Evolutionary conservation across 78 protist genomes (phyloP).

Genomic region (Dictyostelium brefeldianum): DNA sequence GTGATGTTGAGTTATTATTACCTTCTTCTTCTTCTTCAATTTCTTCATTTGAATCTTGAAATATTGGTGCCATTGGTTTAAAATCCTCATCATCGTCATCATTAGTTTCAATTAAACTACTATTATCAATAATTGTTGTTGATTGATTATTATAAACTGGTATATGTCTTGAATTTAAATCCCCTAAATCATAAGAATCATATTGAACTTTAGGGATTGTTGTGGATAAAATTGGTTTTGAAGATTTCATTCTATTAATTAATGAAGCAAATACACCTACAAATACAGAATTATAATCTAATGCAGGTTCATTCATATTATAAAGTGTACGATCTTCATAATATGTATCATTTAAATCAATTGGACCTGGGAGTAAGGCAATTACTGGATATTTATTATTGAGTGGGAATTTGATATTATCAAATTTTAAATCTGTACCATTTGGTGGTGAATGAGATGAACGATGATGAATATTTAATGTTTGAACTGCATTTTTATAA

Average conservation of each 20-base stretch:
- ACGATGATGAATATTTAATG: constrained; percentile 56
- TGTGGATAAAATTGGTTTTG: not conserved
- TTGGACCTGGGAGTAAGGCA: constrained; percentile 63
- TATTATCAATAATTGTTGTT: not conserved
- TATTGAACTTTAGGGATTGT: not conserved
- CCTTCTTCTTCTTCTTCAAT: not conserved
- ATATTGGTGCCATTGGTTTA: not conserved
- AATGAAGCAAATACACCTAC: constrained; percentile 1
- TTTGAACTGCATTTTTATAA: not conserved
- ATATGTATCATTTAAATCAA: not conserved
- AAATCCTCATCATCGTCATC: not conserved
- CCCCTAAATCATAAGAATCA: not conserved
- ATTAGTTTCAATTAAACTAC: not conserved
- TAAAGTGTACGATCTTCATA: not conserved
- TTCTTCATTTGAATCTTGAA: constrained; percentile 1
- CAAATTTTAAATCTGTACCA: not conserved
- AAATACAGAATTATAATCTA: constrained; percentile 12
- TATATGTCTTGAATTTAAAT: too few species aligned
- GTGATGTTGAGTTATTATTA: not conserved
- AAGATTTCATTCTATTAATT: not conserved
- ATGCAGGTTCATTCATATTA: constrained; percentile 15
- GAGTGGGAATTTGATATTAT: not conserved
- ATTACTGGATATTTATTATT: constrained; percentile 7
- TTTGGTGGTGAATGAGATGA: constrained; percentile 16
- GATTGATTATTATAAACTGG: not conserved